Conservation (phyloP, 1,284 basidiomycete species). For the Rhodotorula sp. region DNA sequence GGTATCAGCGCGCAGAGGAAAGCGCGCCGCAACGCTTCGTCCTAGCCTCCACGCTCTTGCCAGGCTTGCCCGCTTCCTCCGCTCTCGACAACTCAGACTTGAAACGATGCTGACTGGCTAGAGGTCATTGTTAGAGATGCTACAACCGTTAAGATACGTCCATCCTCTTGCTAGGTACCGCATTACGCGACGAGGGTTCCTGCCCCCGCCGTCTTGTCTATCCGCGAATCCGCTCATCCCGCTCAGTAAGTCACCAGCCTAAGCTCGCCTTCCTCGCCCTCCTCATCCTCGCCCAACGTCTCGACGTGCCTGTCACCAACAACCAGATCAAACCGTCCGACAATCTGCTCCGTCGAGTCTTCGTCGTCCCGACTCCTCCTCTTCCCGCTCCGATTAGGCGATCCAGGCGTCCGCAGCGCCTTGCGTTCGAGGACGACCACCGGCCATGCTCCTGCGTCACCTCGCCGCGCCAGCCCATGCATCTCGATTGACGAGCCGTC, state of each 20-base stretch:
- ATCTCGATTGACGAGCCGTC: slow-evolving; percentile 25
- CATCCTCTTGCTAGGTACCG: background rate
- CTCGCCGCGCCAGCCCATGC: slow-evolving; percentile 16
- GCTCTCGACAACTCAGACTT: background rate
- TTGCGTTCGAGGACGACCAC: slow-evolving; percentile 34
- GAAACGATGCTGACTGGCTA: background rate
- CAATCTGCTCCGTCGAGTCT: slow-evolving; percentile 18
- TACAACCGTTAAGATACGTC: background rate
- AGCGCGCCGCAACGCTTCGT: slow-evolving; percentile 2
- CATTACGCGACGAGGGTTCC: background rate
- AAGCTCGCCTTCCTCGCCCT: slow-evolving; percentile 28
- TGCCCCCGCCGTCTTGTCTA: too few relatives aligned
- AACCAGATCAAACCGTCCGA: slow-evolving; percentile 26
- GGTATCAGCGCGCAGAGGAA: too few relatives aligned
- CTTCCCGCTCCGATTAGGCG: slow-evolving; percentile 13
- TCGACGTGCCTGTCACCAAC: slow-evolving; percentile 10
- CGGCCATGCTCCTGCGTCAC: slow-evolving; percentile 17
- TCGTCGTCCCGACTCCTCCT: background rate
- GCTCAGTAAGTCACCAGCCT: slow-evolving; percentile 27
- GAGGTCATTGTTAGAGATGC: background rate
- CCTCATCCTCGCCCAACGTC: background rate
- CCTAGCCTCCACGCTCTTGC: background rate
- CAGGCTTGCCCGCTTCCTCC: too few relatives aligned
- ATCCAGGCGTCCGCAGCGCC: slow-evolving; percentile 20
- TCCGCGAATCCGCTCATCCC: background rate